phyloP scores from a whole-genome alignment of 1,284 basidiomycete species.

The Boletus hoseneyae region DNA sequence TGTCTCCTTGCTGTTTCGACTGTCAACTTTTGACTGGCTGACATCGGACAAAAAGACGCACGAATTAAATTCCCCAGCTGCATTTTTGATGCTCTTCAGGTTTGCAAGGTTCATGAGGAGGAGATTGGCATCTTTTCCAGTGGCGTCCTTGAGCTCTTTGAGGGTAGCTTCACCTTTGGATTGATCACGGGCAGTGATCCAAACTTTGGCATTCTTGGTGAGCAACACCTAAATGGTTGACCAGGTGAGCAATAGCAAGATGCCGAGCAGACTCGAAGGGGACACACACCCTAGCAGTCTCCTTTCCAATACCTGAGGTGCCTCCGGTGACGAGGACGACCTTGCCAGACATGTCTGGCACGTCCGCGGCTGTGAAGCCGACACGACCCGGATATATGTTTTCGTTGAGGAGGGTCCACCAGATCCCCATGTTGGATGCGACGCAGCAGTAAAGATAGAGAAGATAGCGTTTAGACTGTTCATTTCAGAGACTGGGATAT shows the following conservation, averaged over 20 bases:
- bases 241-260: not conserved
- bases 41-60: not conserved
- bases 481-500: too few relatives aligned
- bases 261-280: too few relatives aligned
- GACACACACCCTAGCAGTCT: slow-evolving; percentile 38
- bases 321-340: slow-evolving; percentile 43
- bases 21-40: not conserved
- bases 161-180: slow-evolving; percentile 52
- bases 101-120: slow-evolving; percentile 61
- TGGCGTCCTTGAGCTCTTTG: slow-evolving; percentile 43
- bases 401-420: slow-evolving; percentile 6
- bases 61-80: slow-evolving; percentile 47
- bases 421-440: not conserved
- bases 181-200: slow-evolving; percentile 53
- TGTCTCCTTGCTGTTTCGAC: slow-evolving; percentile 39
- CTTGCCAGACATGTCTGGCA: slow-evolving; percentile 51
- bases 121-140: slow-evolving; percentile 48
- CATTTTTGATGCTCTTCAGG: slow-evolving; percentile 48
- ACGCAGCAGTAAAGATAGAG: too few relatives aligned
- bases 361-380: slow-evolving; percentile 41
- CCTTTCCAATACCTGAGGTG: slow-evolving; percentile 38
- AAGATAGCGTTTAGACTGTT: too few relatives aligned
- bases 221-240: slow-evolving; percentile 38
- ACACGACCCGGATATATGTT: not conserved
- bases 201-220: slow-evolving; percentile 61